phyloP scores from a whole-genome alignment of 2,329 filamentous ascomycete species.

The Xenosphaeropsis pyriputrescens region DNA sequence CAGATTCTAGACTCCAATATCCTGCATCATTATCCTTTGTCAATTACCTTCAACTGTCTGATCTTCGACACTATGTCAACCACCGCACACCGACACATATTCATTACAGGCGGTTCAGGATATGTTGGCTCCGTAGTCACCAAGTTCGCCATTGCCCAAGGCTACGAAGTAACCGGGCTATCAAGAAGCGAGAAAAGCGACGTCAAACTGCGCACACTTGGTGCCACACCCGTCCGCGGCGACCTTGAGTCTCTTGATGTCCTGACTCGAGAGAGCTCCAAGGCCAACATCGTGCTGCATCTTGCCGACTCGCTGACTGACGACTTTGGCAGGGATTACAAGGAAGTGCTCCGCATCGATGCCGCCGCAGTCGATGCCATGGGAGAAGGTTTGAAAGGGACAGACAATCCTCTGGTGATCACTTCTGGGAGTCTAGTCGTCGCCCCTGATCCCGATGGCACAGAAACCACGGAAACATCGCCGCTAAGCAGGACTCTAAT shows the following conservation, averaged over 20 bases:
- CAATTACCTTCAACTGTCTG: no score
- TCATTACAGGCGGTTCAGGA: constrained; percentile 11
- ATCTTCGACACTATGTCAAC: no score
- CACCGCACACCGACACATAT: constrained; percentile 2
- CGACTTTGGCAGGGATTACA: constrained; percentile 14
- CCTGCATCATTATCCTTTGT: no score
- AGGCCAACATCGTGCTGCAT: constrained; percentile 27
- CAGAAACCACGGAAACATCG: no score
- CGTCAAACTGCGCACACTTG: constrained; percentile 20
- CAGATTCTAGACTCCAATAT: no score
- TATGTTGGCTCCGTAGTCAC: constrained; percentile 10
- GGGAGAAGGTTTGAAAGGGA: constrained; percentile 18
- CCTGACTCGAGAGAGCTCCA: constrained; percentile 21
- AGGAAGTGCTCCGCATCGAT: constrained; percentile 17
- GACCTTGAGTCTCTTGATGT: constrained; percentile 22
- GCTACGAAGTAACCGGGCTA: constrained; percentile 25
- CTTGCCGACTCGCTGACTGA: constrained; percentile 20
- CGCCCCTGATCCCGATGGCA: no score
- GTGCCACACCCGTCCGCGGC: constrained; percentile 24
- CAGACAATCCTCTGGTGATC: constrained; percentile 20
- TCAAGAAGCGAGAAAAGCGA: constrained; percentile 22
- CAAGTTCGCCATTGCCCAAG: constrained; percentile 21
- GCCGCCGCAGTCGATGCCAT: constrained; percentile 23
- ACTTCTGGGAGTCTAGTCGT: constrained; percentile 18
- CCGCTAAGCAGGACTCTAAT: no score